phyloP scores from a whole-genome alignment of 2,329 filamentous ascomycete species.

The Plenodomus lindquistii region DNA sequence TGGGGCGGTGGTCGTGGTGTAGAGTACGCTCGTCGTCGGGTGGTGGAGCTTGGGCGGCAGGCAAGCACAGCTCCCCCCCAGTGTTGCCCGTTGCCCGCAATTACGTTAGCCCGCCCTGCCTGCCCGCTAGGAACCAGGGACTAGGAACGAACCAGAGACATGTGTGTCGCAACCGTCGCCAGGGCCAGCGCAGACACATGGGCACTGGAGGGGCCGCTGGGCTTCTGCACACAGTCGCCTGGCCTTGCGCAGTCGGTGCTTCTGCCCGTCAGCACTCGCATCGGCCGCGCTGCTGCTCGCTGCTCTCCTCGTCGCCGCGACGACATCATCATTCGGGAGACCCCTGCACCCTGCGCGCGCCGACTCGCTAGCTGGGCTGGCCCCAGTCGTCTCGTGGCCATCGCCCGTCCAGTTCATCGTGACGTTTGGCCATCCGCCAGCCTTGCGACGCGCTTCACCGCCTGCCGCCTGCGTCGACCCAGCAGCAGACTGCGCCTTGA shows the following conservation, averaged over 20 bases:
- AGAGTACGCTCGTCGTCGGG: conserved; percentile 14
- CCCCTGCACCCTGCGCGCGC: conserved; percentile 36
- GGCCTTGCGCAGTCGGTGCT: too few relatives aligned
- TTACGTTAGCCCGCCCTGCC: conserved; percentile 14
- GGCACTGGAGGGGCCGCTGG: too few relatives aligned
- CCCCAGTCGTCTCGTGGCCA: conserved; percentile 33
- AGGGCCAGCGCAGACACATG: too few relatives aligned
- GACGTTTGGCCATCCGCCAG: neutral
- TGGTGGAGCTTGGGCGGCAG: conserved; percentile 31
- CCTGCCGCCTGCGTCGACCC: neutral
- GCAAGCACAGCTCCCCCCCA: conserved; percentile 19
- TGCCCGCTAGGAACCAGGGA: too few relatives aligned
- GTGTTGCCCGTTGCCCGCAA: conserved; percentile 5
- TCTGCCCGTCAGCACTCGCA: too few relatives aligned
- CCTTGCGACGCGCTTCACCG: neutral
- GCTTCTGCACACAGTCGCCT: too few relatives aligned
- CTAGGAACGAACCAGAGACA: conserved; percentile 1
- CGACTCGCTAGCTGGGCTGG: conserved; percentile 23
- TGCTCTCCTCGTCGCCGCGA: conserved; percentile 11
- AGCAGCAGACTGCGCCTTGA: conserved; percentile 3
- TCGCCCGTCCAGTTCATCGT: too few relatives aligned
- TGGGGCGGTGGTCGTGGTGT: conserved; percentile 7
- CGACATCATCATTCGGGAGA: conserved; percentile 36
- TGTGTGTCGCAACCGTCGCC: neutral
- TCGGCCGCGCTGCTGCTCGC: too few relatives aligned